Conservation (phyloP, 345 rosid genomes). For the Turnera subulata region DNA sequence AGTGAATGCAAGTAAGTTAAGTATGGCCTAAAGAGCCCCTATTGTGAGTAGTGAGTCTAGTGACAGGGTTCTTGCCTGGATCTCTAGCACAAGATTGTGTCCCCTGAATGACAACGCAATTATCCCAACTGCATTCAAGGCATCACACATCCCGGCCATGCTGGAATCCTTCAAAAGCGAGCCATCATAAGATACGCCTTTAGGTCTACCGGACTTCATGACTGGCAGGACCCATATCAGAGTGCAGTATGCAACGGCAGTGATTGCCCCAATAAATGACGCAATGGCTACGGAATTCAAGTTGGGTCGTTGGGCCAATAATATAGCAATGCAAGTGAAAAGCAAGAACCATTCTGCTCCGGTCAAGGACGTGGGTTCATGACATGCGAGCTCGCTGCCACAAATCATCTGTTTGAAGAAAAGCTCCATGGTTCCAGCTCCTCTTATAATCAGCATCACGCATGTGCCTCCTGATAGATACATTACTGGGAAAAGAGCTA, state of each 20-base stretch:
- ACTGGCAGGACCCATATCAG: slow-evolving; percentile 36
- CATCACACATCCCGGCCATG: slow-evolving; percentile 12
- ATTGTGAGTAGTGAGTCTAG: no score
- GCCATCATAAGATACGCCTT: slow-evolving; percentile 20
- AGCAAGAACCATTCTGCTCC: slow-evolving; percentile 40
- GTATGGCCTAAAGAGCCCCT: no score
- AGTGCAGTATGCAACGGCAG: slow-evolving; percentile 31
- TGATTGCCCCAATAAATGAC: slow-evolving; percentile 37
- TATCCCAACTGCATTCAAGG: slow-evolving; percentile 41
- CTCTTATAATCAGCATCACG: slow-evolving; percentile 41
- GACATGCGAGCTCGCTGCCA: slow-evolving; percentile 8
- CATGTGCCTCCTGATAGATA: slow-evolving; percentile 60
- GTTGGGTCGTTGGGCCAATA: slow-evolving; percentile 42
- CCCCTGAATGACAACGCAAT: slow-evolving; percentile 48
- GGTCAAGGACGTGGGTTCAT: slow-evolving; percentile 14
- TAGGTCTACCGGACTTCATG: slow-evolving; percentile 16
- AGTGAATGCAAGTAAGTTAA: no score
- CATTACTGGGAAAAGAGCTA: slow-evolving; percentile 52
- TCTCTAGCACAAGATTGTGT: slow-evolving; percentile 61
- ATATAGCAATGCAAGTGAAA: slow-evolving; percentile 40
- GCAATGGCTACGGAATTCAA: slow-evolving; percentile 37
- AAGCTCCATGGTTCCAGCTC: slow-evolving; percentile 29
- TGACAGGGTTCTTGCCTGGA: slow-evolving; percentile 38
- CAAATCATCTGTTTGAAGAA: slow-evolving; percentile 25
- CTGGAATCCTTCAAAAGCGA: slow-evolving; percentile 9